phyloP scores from a whole-genome alignment of 352 stramenopile species.

The Phytophthora agathidicida region DNA sequence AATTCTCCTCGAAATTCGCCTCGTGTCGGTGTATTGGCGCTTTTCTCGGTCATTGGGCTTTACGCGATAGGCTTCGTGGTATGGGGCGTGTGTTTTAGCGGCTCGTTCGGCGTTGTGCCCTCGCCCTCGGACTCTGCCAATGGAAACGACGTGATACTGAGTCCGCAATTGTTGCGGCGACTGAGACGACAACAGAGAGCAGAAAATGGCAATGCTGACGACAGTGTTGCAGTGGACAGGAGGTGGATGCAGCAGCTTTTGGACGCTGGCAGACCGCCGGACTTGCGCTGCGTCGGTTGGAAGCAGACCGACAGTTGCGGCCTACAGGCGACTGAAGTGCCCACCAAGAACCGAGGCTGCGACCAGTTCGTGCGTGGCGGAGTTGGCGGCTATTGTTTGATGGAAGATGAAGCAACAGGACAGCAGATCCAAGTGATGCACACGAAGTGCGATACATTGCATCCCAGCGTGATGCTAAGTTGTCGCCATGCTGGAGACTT shows the following conservation, averaged over 20 bases:
- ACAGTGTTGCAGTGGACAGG: neutral
- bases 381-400: slow-evolving; percentile 55
- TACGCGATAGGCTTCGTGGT: slow-evolving; percentile 36
- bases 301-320: slow-evolving; percentile 54
- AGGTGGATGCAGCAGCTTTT: slow-evolving; percentile 17
- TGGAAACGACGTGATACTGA: slow-evolving; percentile 11
- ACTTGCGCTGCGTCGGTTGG: slow-evolving; percentile 54
- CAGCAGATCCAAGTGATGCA: slow-evolving; percentile 47
- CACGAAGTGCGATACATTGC: slow-evolving; percentile 40
- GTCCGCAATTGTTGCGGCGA: slow-evolving; percentile 9
- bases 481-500: slow-evolving; percentile 56
- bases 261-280: slow-evolving; percentile 15
- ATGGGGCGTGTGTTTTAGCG: slow-evolving; percentile 22
- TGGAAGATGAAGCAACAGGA: slow-evolving; percentile 41
- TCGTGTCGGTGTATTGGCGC: slow-evolving; percentile 23
- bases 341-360: slow-evolving; percentile 45
- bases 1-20: slow-evolving; percentile 18
- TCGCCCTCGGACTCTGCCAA: slow-evolving; percentile 7
- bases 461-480: slow-evolving; percentile 43
- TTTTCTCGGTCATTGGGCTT: slow-evolving; percentile 35
- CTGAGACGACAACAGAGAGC: slow-evolving; percentile 19
- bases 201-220: neutral
- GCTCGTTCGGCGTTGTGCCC: slow-evolving; percentile 8
- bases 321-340: slow-evolving; percentile 26
- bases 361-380: slow-evolving; percentile 42